Evolutionary conservation across 2,329 filamentous ascomycete species (phyloP).

Genomic region (Chrysoporthe puriensis): DNA sequence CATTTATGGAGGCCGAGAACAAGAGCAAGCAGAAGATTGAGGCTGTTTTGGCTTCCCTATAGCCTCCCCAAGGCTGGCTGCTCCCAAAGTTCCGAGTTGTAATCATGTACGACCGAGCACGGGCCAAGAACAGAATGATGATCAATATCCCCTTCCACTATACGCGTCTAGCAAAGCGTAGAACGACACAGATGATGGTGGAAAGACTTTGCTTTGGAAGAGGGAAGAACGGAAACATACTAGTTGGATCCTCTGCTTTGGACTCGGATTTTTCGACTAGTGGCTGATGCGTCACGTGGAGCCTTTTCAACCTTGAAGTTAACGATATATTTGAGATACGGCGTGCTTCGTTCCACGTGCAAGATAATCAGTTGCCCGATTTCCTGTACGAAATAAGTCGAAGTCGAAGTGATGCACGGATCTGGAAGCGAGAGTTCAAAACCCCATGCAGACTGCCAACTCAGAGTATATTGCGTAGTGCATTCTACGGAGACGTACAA

Average conservation of each 20-base stretch:
- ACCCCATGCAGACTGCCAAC: background rate
- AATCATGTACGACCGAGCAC: background rate
- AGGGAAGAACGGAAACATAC: no score
- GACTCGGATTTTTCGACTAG: no score
- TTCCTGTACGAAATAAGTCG: background rate
- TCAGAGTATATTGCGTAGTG: background rate
- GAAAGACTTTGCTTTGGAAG: no score
- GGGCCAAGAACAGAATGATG: background rate
- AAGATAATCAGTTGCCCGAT: background rate
- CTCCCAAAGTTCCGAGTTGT: background rate
- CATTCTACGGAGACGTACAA: background rate
- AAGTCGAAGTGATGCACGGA: background rate
- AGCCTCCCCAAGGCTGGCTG: no score
- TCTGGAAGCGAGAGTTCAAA: background rate
- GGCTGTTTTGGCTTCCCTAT: constrained; percentile 31
- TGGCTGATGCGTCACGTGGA: no score
- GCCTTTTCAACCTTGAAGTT: no score
- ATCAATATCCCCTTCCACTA: background rate
- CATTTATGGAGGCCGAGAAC: constrained; percentile 42
- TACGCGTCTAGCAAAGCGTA: no score
- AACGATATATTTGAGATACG: no score
- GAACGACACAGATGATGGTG: no score
- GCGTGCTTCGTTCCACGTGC: background rate
- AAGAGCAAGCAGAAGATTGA: constrained; percentile 38
- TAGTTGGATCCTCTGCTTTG: no score